Conservation (phyloP, 1,284 basidiomycete species). For the Rhodofomes roseus region DNA sequence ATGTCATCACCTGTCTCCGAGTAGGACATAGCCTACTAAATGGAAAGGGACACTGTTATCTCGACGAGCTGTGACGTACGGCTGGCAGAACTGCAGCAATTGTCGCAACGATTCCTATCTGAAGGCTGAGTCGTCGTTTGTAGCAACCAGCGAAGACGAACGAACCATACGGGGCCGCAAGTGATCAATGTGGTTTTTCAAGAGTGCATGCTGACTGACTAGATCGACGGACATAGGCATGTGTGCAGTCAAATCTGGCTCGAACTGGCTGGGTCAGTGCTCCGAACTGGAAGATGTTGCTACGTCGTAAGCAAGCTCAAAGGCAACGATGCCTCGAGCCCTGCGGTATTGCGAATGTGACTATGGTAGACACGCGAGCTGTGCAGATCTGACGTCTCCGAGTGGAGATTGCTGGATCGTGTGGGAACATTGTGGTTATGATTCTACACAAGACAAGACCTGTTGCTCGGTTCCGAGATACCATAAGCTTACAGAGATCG, state of each 20-base stretch:
- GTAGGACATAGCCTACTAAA: neutral
- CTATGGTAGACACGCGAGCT: neutral
- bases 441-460: neutral
- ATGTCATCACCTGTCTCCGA: neutral
- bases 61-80: neutral
- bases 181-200: neutral
- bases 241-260: neutral
- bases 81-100: neutral
- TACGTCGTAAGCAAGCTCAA: no score
- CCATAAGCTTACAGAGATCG: neutral
- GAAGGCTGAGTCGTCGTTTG: neutral
- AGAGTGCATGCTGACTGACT: neutral
- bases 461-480: neutral
- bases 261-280: neutral
- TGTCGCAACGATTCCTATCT: neutral
- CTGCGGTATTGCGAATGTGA: neutral
- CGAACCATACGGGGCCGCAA: neutral
- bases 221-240: neutral
- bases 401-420: neutral
- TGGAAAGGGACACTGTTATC: neutral
- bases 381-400: neutral
- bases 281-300: neutral
- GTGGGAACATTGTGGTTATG: neutral
- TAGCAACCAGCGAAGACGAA: neutral
- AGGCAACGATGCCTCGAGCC: no score